Base-by-base conservation (phyloP, 306 rosid genomes). In the Inga leiocalycina region DNA sequence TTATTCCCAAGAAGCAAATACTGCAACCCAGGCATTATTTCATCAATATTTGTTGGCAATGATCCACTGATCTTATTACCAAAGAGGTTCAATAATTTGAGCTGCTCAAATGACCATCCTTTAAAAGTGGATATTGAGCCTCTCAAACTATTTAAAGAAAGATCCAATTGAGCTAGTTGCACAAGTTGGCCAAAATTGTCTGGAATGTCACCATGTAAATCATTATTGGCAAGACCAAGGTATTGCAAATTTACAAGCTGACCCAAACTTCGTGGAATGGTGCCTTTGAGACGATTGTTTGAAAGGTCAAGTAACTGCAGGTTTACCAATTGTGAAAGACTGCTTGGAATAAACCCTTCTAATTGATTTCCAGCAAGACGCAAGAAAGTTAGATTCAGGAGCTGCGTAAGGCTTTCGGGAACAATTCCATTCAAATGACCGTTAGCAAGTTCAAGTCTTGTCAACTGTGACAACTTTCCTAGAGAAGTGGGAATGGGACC, bases 111-210 rank as follows among this genome's bases (percentile, higher is more conserved):
- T 35, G 72, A 67, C 46, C 24, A 34, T 35, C 13, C 24, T 8
- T 6, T 17, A 3, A 35, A 6, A 30, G 13, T 1, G 3, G 24
- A 67, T 0, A 67, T 67, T 37, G 52, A n/a, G 0, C 67, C 76
- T 2, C n/a, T n/a, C 76, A 79, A 79, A 8, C 7, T 51, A 27
- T 81, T 81, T 3, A 34, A 46, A 62, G 75, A 74, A 27, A 80
- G 41, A 56, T 61, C 17, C 1, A 81, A 16, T 4, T 17, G 11
- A 0, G 0, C 12, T 13, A 81, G 35, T 1, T 62, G 20, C 41
- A 22, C 49, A 48, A 79, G 69, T 24, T 52, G 24, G 3, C 45
- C 14, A 67, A 67, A 35, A 35, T 16, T 67, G 7, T 17, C 3
- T 2, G 72, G 72, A 17, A 67, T 67, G 4, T 37, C 10, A 16